Evolutionary conservation across 2,329 filamentous ascomycete species (phyloP).

Genomic region (Fusarium stilboides): DNA sequence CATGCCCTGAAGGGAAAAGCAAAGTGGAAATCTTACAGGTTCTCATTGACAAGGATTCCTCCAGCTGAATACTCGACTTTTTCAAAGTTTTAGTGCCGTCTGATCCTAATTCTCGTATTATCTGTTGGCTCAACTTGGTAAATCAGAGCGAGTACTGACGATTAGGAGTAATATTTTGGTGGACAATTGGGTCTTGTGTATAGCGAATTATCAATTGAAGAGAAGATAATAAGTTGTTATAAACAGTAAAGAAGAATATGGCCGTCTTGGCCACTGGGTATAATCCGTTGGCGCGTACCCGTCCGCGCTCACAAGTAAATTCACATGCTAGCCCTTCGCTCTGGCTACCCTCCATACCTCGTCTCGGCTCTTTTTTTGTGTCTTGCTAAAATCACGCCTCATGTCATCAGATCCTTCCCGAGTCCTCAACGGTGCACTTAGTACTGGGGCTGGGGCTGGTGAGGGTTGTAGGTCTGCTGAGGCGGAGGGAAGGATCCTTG

Average conservation of each 20-base stretch:
- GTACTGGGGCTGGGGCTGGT: slow-evolving; percentile 47
- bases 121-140: neutral
- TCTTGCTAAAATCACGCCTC: slow-evolving; percentile 12
- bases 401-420: neutral
- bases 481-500: slow-evolving; percentile 44
- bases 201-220: slow-evolving; percentile 11
- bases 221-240: neutral
- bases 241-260: slow-evolving; percentile 23
- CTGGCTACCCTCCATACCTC: neutral
- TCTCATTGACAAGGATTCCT: slow-evolving; percentile 13
- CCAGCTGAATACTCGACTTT: slow-evolving; percentile 7
- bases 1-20: slow-evolving; percentile 18
- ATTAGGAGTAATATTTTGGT: neutral
- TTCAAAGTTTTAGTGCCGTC: slow-evolving; percentile 20
- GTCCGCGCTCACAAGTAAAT: slow-evolving; percentile 14
- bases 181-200: neutral
- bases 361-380: slow-evolving; percentile 15
- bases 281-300: slow-evolving; percentile 43
- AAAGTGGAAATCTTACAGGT: neutral
- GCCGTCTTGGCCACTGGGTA: slow-evolving; percentile 46
- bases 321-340: slow-evolving; percentile 9
- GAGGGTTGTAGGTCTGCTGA: slow-evolving; percentile 47
- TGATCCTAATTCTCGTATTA: neutral
- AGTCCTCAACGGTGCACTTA: slow-evolving; percentile 8
- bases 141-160: neutral